Evolutionary conservation across 805 yeast genomes (phyloP), one percentile per base, ranked within the genome.

Genomic region (Candida broadrunensis): DNA sequence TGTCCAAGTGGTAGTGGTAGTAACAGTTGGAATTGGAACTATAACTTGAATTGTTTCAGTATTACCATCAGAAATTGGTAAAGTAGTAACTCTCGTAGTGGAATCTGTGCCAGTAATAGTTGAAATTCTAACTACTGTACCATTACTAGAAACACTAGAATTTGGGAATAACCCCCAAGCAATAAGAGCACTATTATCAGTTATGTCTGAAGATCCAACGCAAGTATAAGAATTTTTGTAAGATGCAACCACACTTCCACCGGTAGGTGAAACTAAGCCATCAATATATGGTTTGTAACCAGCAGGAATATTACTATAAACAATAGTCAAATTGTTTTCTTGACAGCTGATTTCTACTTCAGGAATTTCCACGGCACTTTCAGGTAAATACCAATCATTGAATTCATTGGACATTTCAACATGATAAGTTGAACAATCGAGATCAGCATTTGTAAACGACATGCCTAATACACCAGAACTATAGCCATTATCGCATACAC

Each of bases 281-380:
- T 50, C 42, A 18, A 40, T 25, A 26, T 35, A 41, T 32, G 37
- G 38, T 7, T 61, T 40, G 43, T 42, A 55, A 1, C 64, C 65
- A 1, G 61, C 60, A 7, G 63, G 63, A 19, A 60, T 32, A 34
- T 49, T 51, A 1, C 19, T 19, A 41, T 54, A 59, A 7, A 20
- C 40, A 4, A 46, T 43, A 2, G 37, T 43, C 14, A 36, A 42
- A 5, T 36, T 35, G 5, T 33, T 35, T 5, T 36, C 17, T 1
- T 42, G 25, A 46, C 63, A 60, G 1, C 48, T 18, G 12, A 42
- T 45, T 4, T 50, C 40, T 18, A 34, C 32, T 7, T 13, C n/a
- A 29, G 43, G 18, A 37, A 14, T 27, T 12, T 26, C 27, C 36
- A 14, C n/a, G 8, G 35, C 38, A 8, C 36, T 25, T 20, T 40